Conservation (phyloP, 169 alveolate genomes). For the Cryptosporidium parvum region DNA sequence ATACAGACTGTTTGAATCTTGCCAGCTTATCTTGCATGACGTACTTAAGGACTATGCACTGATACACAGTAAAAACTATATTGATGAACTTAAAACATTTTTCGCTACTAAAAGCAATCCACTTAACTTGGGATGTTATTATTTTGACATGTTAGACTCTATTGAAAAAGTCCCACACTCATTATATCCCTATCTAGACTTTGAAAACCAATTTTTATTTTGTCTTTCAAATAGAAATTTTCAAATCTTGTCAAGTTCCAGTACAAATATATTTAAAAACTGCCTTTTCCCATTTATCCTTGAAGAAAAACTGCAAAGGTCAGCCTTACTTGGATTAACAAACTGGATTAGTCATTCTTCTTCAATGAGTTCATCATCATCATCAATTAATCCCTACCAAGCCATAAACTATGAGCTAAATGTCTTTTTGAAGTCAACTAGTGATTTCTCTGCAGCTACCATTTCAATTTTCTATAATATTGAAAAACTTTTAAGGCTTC, state of each 20-base stretch:
- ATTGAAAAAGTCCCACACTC: slow-evolving; percentile 36
- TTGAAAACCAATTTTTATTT: slow-evolving; percentile 51
- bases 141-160: slow-evolving; percentile 54
- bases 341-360: slow-evolving; percentile 59
- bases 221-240: slow-evolving; percentile 41
- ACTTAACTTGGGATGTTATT: slow-evolving; percentile 29
- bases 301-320: slow-evolving; percentile 17
- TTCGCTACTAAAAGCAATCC: slow-evolving; percentile 15
- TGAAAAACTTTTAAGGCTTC: not conserved
- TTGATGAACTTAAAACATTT: slow-evolving; percentile 26
- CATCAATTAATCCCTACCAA: slow-evolving; percentile 11
- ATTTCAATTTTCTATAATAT: slow-evolving; percentile 1
- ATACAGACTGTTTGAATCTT: not conserved
- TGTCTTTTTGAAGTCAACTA: slow-evolving; percentile 9
- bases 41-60: slow-evolving; percentile 24
- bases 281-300: slow-evolving; percentile 21
- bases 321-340: slow-evolving; percentile 22
- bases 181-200: slow-evolving; percentile 37
- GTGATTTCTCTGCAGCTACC: not conserved
- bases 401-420: slow-evolving; percentile 27
- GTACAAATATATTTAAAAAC: not conserved
- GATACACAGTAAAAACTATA: slow-evolving; percentile 9
- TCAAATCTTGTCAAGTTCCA: slow-evolving; percentile 36
- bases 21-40: not conserved
- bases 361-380: slow-evolving; percentile 11